A percentile compares a stretch with the other conserved stretches of the same genome.
Conservation (phyloP, 345 rosid species). For the Salix dunnii region DNA sequence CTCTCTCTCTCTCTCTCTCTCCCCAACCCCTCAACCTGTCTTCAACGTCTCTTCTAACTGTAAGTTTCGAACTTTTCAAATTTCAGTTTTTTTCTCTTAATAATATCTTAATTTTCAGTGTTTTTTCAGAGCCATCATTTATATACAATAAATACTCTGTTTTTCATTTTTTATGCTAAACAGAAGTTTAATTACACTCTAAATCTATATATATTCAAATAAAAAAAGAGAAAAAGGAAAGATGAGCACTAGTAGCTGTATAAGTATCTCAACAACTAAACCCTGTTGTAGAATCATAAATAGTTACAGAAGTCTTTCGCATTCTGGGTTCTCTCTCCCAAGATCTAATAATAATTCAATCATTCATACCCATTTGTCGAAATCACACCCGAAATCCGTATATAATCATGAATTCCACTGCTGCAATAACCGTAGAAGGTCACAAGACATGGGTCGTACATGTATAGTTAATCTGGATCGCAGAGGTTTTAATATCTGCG, state of each 20-base stretch:
- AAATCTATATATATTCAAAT: not conserved
- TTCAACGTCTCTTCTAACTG: conserved; percentile 24
- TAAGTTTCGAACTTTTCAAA: conserved; percentile 23
- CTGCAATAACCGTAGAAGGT: conserved; percentile 12
- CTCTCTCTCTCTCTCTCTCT: not conserved
- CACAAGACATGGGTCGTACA: conserved; percentile 33
- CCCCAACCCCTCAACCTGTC: not conserved
- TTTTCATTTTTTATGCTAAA: not conserved
- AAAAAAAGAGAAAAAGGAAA: not conserved
- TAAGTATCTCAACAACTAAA: conserved; percentile 64
- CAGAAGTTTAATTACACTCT: not conserved
- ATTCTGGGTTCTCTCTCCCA: conserved; percentile 47
- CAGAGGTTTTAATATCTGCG: conserved; percentile 57
- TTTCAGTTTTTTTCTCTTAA: not conserved
- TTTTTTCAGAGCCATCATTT: not conserved
- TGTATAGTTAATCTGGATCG: conserved; percentile 33
- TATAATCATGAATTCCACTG: conserved; percentile 26
- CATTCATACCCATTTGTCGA: conserved; percentile 50
- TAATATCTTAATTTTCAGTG: not conserved
- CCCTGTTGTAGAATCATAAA: conserved; percentile 73
- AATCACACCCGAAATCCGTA: conserved; percentile 35
- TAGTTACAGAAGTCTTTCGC: conserved; percentile 47
- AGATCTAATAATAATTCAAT: conserved; percentile 23
- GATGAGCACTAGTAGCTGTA: conserved; percentile 56
- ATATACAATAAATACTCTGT: not conserved